A percentile compares a stretch with the other conserved stretches of the same genome.
Conservation (phyloP, 176 grass and related monocot species). For the Phoenix roebelenii region DNA sequence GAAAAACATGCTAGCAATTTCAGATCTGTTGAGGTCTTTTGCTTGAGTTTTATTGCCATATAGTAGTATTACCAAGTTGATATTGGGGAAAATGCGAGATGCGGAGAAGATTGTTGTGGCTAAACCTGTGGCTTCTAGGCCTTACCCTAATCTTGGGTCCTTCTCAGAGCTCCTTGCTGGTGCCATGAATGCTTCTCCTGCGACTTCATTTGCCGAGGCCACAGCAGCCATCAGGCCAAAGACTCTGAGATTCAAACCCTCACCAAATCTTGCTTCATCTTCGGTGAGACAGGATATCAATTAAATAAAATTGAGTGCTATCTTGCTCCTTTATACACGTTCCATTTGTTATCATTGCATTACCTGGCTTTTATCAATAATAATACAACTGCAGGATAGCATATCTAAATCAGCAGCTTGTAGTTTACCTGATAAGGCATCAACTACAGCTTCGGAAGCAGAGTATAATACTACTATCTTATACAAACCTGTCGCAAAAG, state of each 20-base stretch:
- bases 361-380: too few species aligned
- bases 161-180: conserved; percentile 20
- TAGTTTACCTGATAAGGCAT: too few species aligned
- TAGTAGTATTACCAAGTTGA: background rate
- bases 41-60: conserved; percentile 19
- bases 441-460: background rate
- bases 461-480: conserved; percentile 14
- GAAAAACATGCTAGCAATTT: too few species aligned
- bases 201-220: conserved; percentile 6
- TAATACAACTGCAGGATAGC: conserved; percentile 8
- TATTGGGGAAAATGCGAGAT: conserved; percentile 26
- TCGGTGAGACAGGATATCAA: conserved; percentile 2
- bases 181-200: conserved; percentile 5
- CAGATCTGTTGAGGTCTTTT: background rate
- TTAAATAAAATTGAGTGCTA: background rate
- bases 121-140: conserved; percentile 49
- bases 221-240: conserved; percentile 29
- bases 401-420: conserved; percentile 9
- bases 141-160: conserved; percentile 16
- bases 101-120: conserved; percentile 27
- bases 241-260: conserved; percentile 22
- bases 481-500: conserved; percentile 19
- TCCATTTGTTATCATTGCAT: too few species aligned
- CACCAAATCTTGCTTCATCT: background rate
- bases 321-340: too few species aligned